Conservation (phyloP, 495 filamentous ascomycete species). For the Penicillium odoratum region DNA sequence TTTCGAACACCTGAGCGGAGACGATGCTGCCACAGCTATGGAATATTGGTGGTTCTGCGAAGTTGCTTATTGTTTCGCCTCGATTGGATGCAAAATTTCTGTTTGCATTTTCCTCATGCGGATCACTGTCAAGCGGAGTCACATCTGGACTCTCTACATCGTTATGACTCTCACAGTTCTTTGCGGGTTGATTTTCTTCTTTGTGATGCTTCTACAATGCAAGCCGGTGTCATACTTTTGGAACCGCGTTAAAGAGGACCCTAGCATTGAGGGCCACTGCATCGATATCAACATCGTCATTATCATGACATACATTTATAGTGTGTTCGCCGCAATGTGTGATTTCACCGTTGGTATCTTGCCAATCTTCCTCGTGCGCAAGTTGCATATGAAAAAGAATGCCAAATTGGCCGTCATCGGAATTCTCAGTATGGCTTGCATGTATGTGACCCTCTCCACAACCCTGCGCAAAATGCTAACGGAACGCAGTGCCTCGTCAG, state of each 20-base stretch:
- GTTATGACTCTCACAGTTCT: slow-evolving; percentile 40
- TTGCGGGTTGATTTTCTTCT: slow-evolving; percentile 39
- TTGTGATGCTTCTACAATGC: slow-evolving; percentile 47
- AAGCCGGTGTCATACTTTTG: slow-evolving; percentile 44
- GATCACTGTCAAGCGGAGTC: slow-evolving; percentile 37
- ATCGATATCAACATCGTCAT: slow-evolving; percentile 38
- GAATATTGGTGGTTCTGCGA: slow-evolving; percentile 48
- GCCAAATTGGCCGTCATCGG: slow-evolving; percentile 41
- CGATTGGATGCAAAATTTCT: slow-evolving; percentile 44
- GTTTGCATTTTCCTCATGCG: slow-evolving; percentile 49
- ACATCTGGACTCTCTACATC: slow-evolving; percentile 38
- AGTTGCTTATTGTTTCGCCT: slow-evolving; percentile 44
- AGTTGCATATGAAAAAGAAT: slow-evolving; percentile 38
- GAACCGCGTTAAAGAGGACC: slow-evolving; percentile 30
- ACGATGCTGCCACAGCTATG: slow-evolving; percentile 38
- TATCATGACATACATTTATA: slow-evolving; percentile 45
- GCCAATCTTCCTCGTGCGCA: slow-evolving; percentile 38
- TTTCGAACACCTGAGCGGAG: slow-evolving; percentile 24
- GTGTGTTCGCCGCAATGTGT: slow-evolving; percentile 38
- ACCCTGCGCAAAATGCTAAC: neutral
- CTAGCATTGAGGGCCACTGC: slow-evolving; percentile 35
- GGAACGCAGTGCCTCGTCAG: slow-evolving; percentile 35
- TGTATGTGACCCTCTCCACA: slow-evolving; percentile 28
- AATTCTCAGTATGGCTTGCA: slow-evolving; percentile 46
- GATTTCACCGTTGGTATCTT: slow-evolving; percentile 46